Evolutionary conservation across 2,329 filamentous ascomycete species (phyloP), one percentile per base, ranked within the genome.

Genomic region (Fusarium agapanthi): DNA sequence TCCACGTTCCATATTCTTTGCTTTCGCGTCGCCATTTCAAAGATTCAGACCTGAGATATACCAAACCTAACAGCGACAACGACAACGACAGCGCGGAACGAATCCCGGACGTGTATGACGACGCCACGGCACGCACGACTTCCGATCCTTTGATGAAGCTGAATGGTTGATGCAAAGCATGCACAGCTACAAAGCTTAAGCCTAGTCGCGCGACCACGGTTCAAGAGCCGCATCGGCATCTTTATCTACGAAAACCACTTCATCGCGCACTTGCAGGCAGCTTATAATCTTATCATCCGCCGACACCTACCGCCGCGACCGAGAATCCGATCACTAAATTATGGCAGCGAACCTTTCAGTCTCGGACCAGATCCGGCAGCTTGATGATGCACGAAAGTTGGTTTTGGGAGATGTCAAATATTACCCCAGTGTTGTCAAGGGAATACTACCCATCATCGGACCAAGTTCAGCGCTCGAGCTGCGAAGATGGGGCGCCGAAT

Each of bases 401-500:
- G 95, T 97, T 60, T 88, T 98, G 67, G 90, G 89, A 76, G 95
- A 98, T 83, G 88, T 95, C 72, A 91, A 90, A 79, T 94, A 97
- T 84, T 99, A 98, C 82, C 91, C 92, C 56, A 94, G 93, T 81
- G 95, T 99, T 80, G 92, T 99, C 71, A 93, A 94, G 79, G 95
- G 94, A 53, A 94, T 98, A 71, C 86, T 98, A n/a, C 95, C 95
- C 62, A 95, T 98, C 78, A 93, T 98, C 82, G 91, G 92, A 68
- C 89, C 92, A 57, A 87, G 88, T 73, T 88, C 93, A 72, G 88
- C 90, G 69, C 84, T 97, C 63, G 94, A 97, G 82, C 86, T 98
- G 78, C 92, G 95, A 82, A 88, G 95, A 92, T 99, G 96, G 96
- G 96, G 95, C 32, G 92, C 95, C 71, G 95, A 98, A 69, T 99